A percentile compares a stretch with the other conserved stretches of the same genome.
Evolutionary conservation across 192 early-diverging fungal species (phyloP).

Genomic region (Phycomyces blakesleeanus): DNA sequence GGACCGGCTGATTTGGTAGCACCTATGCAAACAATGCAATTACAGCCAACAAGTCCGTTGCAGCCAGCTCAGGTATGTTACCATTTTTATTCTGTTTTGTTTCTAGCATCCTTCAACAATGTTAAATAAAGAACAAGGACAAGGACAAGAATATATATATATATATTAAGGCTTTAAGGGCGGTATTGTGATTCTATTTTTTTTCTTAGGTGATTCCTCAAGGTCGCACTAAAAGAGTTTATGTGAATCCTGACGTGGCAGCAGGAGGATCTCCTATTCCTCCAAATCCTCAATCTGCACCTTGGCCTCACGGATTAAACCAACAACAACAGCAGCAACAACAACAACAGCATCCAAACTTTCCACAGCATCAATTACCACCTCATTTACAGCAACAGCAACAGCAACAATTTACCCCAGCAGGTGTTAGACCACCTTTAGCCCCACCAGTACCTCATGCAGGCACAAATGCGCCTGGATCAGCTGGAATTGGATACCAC

Average conservation of each 20-base stretch:
- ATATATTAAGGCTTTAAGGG: neutral
- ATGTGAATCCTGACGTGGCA: slow-evolving; percentile 24
- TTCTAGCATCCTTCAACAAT: too few relatives aligned
- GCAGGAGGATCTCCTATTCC: slow-evolving; percentile 8
- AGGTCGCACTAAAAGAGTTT: slow-evolving; percentile 19
- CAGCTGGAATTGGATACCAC: slow-evolving; percentile 12
- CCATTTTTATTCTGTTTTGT: too few relatives aligned
- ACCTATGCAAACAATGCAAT: slow-evolving; percentile 29
- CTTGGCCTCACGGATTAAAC: slow-evolving; percentile 30
- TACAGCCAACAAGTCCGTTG: slow-evolving; percentile 8
- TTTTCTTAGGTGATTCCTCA: neutral
- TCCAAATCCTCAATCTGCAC: slow-evolving; percentile 11
- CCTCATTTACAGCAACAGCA: slow-evolving; percentile 14
- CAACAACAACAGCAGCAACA: slow-evolving; percentile 3
- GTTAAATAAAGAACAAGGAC: too few relatives aligned
- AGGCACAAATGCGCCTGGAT: slow-evolving; percentile 15
- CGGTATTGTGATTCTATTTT: neutral
- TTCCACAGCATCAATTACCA: neutral
- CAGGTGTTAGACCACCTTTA: slow-evolving; percentile 6
- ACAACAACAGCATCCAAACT: neutral
- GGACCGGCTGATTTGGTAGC: slow-evolving; percentile 12
- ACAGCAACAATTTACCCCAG: slow-evolving; percentile 15
- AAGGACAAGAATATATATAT: neutral
- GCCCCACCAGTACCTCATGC: slow-evolving; percentile 26
- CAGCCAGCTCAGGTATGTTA: neutral